Evolutionary conservation across 345 rosid species (phyloP), one percentile per base, ranked within the genome.

Genomic region (Ceriops decandra): DNA sequence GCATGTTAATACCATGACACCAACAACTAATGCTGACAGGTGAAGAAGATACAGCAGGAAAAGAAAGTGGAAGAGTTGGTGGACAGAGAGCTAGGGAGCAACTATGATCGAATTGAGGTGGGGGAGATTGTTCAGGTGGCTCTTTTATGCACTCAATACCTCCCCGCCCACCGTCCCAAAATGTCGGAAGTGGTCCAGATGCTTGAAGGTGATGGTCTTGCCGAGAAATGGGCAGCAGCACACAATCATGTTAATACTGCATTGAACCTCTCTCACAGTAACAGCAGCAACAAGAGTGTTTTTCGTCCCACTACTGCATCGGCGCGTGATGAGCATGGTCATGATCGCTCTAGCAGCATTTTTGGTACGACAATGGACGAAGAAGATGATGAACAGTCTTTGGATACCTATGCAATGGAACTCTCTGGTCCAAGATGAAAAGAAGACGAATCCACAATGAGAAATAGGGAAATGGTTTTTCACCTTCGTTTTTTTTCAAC

Each of bases 341-440:
- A 77, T 52, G 85, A 84, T 74, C 76, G 80, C 11, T 76, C 88
- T 0, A 82, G 82, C 81, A 84, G 75, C 69, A 59, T 83, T 78
- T 81, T 88, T 33, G 88, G 88, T 57, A 73, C 61, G 21, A 69
- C 82, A 2, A 82, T 82, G 72, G 95, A 85, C 0, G 90, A 90
- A 7, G 95, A 88, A n/a, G 95, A 88, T 57, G 90, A 90, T 65
- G 88, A 85, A 19, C 85, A 75, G 9, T 88, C 96, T 7, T 80
- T 89, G 71, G 93, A 90, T 79, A 81, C 88, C 75, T 83, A 82
- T 2, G 97, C 96, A 47, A 93, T 93, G 98, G 97, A 93, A 69
- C 88, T 90, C 60, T 93, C 98, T 32, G 92, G 97, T 62, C 98
- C 98, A 16, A 84, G 98, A 76, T 93, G 77, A 77, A 62, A 36